phyloP scores from a whole-genome alignment of 495 filamentous ascomycete genomes.

The Aspergillus haitiensis region DNA sequence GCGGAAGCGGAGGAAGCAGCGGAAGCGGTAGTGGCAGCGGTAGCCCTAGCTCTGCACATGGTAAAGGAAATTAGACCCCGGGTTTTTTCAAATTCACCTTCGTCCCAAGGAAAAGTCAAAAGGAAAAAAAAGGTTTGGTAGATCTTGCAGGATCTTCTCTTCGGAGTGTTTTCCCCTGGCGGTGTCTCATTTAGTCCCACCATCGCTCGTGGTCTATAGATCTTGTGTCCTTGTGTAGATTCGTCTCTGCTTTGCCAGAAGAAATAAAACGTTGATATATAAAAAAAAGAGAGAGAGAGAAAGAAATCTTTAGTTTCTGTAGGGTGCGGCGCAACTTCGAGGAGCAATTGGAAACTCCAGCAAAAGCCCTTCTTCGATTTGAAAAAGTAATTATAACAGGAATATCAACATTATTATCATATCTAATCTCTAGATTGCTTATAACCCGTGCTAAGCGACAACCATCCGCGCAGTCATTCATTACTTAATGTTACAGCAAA shows the following conservation, averaged over 20 bases:
- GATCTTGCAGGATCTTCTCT: constrained; percentile 10
- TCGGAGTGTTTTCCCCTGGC: background rate
- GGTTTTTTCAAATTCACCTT: background rate
- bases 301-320: background rate
- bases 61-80: constrained; percentile 27
- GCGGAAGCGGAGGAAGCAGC: constrained; percentile 45
- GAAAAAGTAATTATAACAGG: too few species aligned
- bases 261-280: background rate
- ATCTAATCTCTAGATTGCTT: too few species aligned
- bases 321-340: background rate
- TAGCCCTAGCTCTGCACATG: constrained; percentile 46
- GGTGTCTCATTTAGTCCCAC: constrained; percentile 6
- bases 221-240: constrained; percentile 18
- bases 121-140: constrained; percentile 8
- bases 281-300: too few species aligned
- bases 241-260: constrained; percentile 17
- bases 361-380: too few species aligned
- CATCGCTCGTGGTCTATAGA: constrained; percentile 18
- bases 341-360: too few species aligned
- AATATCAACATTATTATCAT: too few species aligned
- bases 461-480: too few species aligned
- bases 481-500: background rate
- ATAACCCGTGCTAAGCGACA: too few species aligned
- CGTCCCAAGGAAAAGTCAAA: background rate
- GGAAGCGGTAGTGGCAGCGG: constrained; percentile 45